These are phyloP conservation scores for Penicillium ochrochloron DNA, from an alignment of 495 filamentous ascomycete genomes.

Conservation along the genomic window DNA sequence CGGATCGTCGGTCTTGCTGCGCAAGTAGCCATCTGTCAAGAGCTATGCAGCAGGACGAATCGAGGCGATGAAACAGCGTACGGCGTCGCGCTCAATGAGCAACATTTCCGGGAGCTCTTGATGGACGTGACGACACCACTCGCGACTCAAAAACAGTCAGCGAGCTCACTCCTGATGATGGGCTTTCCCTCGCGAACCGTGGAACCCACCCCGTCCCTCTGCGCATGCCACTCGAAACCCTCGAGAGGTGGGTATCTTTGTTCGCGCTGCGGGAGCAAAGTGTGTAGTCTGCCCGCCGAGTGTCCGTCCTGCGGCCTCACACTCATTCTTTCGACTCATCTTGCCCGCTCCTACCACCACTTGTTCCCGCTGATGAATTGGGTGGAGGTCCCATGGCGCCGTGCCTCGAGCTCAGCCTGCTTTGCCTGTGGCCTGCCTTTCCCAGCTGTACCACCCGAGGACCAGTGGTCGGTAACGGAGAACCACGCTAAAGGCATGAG, in stretches of 20 bases:
- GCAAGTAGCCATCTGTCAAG: constrained; percentile 87
- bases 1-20: constrained; percentile 88
- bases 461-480: constrained; percentile 42
- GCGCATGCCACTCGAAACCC: constrained; percentile 87
- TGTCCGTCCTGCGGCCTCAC: constrained; percentile 91
- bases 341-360: constrained; percentile 94
- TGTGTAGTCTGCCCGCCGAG: constrained; percentile 88
- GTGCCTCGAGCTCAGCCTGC: constrained; percentile 57
- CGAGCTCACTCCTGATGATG: constrained; percentile 91
- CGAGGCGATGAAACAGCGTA: constrained; percentile 76
- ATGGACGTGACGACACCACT: constrained; percentile 89
- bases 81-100: constrained; percentile 83
- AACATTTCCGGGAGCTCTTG: constrained; percentile 86
- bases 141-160: constrained; percentile 68
- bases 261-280: constrained; percentile 84
- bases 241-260: constrained; percentile 89
- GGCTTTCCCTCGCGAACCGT: constrained; percentile 95
- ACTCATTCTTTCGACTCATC: constrained; percentile 93
- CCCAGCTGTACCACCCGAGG: constrained; percentile 48
- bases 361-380: constrained; percentile 91
- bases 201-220: constrained; percentile 73
- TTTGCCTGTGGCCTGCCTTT: constrained; percentile 59
- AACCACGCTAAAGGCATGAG: constrained; percentile 66
- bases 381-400: constrained; percentile 84
- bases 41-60: constrained; percentile 87